Conservation (phyloP, 2,329 filamentous ascomycete species). For the Dothideomycetes sp. region DNA sequence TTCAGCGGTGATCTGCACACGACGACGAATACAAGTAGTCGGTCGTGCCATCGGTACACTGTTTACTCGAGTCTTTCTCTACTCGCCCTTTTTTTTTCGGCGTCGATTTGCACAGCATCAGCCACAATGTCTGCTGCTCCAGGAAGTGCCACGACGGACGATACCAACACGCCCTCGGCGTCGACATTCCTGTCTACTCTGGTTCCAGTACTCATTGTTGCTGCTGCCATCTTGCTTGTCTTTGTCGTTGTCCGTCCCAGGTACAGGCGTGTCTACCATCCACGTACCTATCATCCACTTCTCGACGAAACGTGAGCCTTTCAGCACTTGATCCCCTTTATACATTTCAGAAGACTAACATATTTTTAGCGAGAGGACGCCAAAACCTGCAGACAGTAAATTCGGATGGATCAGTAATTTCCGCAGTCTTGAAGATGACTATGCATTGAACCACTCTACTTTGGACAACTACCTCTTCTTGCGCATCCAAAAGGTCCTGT, state of each 20-base stretch:
- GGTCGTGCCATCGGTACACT: background rate
- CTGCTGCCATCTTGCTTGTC: constrained; percentile 24
- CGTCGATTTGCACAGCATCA: constrained; percentile 1
- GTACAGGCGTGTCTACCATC: constrained; percentile 37
- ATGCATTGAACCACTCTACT: constrained; percentile 40
- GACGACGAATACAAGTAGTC: constrained; percentile 6
- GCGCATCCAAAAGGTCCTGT: constrained; percentile 37
- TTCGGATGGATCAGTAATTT: constrained; percentile 42
- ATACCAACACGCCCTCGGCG: constrained; percentile 23
- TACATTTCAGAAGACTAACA: background rate
- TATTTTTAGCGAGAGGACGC: constrained; percentile 32
- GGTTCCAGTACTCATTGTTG: constrained; percentile 25
- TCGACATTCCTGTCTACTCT: constrained; percentile 28
- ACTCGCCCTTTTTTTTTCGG: background rate
- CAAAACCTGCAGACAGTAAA: constrained; percentile 26
- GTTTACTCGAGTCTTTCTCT: background rate
- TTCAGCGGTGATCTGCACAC: constrained; percentile 6
- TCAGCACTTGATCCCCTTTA: background rate
- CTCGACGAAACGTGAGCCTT: constrained; percentile 28
- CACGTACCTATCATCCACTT: constrained; percentile 36
- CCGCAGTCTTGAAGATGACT: constrained; percentile 33
- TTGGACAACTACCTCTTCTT: constrained; percentile 42
- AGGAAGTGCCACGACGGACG: constrained; percentile 15
- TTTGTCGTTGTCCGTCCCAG: constrained; percentile 35
- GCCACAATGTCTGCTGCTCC: background rate